Conservation (phyloP, 257 asterid genomes). For the Penstemon newberryi region DNA sequence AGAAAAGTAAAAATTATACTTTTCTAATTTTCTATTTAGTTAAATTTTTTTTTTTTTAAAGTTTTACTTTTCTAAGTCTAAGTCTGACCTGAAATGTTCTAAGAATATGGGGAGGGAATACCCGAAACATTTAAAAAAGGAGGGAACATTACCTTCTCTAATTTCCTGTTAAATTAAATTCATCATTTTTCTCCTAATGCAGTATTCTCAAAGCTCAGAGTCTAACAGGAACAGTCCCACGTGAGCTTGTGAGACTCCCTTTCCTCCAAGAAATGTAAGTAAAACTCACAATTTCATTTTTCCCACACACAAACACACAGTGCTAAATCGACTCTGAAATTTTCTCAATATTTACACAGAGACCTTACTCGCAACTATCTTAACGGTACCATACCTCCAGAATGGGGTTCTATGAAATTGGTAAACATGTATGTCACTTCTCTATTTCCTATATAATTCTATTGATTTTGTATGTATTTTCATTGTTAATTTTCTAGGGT, state of each 20-base stretch:
- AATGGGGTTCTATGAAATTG: conserved; percentile 76
- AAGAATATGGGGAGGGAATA: too few species aligned
- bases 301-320: not conserved
- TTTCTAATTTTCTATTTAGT: too few species aligned
- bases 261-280: conserved; percentile 57
- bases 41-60: too few species aligned
- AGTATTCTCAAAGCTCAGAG: conserved; percentile 53
- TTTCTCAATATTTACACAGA: conserved; percentile 28
- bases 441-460: too few species aligned
- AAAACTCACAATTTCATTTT: not conserved
- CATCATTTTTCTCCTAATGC: conserved; percentile 3
- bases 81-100: too few species aligned
- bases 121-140: too few species aligned
- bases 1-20: too few species aligned
- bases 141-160: too few species aligned
- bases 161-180: not conserved
- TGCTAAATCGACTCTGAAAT: not conserved
- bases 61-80: too few species aligned
- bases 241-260: conserved; percentile 49
- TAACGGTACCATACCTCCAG: conserved; percentile 63
- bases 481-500: not conserved
- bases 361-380: conserved; percentile 71
- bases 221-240: conserved; percentile 53
- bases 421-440: conserved; percentile 42
- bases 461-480: too few species aligned